Base-by-base conservation (phyloP, 768 basidiomycete genomes). In the Lanmaoa pseudosensibilis region DNA sequence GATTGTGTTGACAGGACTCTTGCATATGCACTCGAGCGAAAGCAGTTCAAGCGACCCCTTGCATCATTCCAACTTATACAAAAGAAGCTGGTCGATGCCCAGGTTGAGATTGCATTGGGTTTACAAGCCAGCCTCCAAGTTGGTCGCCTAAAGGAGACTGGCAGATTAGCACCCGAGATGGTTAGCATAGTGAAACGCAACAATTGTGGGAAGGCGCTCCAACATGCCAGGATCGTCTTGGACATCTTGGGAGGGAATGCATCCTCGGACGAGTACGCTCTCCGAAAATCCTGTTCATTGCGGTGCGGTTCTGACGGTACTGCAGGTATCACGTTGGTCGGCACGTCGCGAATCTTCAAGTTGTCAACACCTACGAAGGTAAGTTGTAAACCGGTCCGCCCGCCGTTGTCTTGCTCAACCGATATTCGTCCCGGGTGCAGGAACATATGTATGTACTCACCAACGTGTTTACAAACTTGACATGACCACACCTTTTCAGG, bases 31-130 rank as follows among this genome's bases (percentile, higher is more conserved):
- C 82, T 97, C 34, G 92, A 97, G 68, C 83, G 95, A 16, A 82
- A 87, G 46, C 96, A 98, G 73, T 98, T 98, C 77, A 79, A 84
- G 23, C 85, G 88, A 37, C 94, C 94, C 0, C 78, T 98, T 4
- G 95, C 92, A 2, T 89, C 90, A 6, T 98, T 96, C 84, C 96
- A 98, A 73, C 86, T 98, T n/a, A 81, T 98, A 18, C 95, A 98
- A 72, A 96, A 96, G 83, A 98, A 98, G 74, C 81, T 98, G 16
- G 94, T 89, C 4, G 94, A 98, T 61, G 94, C 96, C 13, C 88
- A 94, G 60, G 91, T 87, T 2, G 93, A 97, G 66, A 83, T 86
- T 10, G 83, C 88, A 1, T 77, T 95, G 13, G 92, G 94, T 7
- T 75, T 92, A 25, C 79, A 84, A 41, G 87, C 88, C 7, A 87